Evolutionary conservation across 2,329 filamentous ascomycete genomes (phyloP).

Genomic region (Pseudogymnoascus sp.): DNA sequence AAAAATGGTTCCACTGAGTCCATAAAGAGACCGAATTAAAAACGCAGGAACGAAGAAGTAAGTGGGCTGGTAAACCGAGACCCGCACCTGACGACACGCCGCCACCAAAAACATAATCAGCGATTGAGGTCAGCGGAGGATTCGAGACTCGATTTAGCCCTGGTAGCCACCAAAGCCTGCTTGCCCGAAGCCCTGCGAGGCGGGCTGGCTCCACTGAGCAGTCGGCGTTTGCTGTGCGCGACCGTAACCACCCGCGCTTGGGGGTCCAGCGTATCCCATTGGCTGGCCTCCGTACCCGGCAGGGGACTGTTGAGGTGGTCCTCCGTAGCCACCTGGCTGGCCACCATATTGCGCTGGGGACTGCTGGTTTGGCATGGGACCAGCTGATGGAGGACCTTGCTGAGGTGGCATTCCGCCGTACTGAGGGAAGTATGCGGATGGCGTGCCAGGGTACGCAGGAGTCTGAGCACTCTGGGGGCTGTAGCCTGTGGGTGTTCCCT

Average conservation of each 20-base stretch:
- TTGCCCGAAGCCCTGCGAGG: slow-evolving; percentile 53
- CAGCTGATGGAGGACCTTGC: slow-evolving; percentile 30
- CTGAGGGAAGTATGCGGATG: slow-evolving; percentile 82
- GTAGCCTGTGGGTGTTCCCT: slow-evolving; percentile 60
- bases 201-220: slow-evolving; percentile 41
- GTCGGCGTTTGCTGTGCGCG: slow-evolving; percentile 52
- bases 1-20: slow-evolving; percentile 14
- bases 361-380: slow-evolving; percentile 32
- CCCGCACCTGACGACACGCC: slow-evolving; percentile 2
- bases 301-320: slow-evolving; percentile 54
- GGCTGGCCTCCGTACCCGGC: slow-evolving; percentile 58
- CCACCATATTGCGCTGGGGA: slow-evolving; percentile 45
- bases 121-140: background rate
- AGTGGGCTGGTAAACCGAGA: background rate
- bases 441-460: slow-evolving; percentile 67
- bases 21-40: background rate
- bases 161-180: slow-evolving; percentile 59
- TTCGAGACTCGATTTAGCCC: slow-evolving; percentile 35
- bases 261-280: slow-evolving; percentile 63
- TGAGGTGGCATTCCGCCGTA: slow-evolving; percentile 61
- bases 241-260: slow-evolving; percentile 77
- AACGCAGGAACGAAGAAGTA: background rate
- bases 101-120: slow-evolving; percentile 6
- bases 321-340: slow-evolving; percentile 61
- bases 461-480: slow-evolving; percentile 69